Evolutionary conservation across 2,329 filamentous ascomycete species (phyloP), one percentile per base, ranked within the genome.

Genomic region (Chrysoporthe deuterocubensis): DNA sequence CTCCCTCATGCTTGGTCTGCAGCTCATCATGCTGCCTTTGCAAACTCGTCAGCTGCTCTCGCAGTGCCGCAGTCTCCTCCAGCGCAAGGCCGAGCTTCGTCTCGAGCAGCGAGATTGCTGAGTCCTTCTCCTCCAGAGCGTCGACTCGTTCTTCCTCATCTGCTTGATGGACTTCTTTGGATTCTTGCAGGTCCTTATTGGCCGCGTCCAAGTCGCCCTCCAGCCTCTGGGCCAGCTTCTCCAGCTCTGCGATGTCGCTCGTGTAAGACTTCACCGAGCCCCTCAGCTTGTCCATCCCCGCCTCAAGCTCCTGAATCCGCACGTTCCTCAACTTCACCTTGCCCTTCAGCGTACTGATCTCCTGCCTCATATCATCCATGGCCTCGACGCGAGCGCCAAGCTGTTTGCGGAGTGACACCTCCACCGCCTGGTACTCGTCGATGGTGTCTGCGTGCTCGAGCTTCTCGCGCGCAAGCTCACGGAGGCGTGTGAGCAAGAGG

Each of bases 381-480:
- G 81, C 84, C 0, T 81, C 79, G 0, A 87, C 83, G 0, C 86
- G 81, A 0, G 84, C 81, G 11, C 81, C 79, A 3, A 90, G 82
- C 72, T 90, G 87, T 70, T 86, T 82, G 1, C 87, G 82, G 14
- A 90, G 79, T 0, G 83, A 84, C 0, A 80, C 76, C 76, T 89
- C 87, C 6, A 85, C 81, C 32, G 81, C 81, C 73, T 87, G 86
- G 75, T 88, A 87, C 76, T 89, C 85, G 73, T 89, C 87, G 44
- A 90, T 84, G 40, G 79, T 76, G n/a, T 81, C 81, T 60, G 89
- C 87, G 52, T 78, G 80, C 60, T 85, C 83, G 40, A 79, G 81
- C 9, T 77, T 78, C 64, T 79, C 80, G 56, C 79, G 80, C 1
- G 83, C 78, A 43, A 89, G 80, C 16, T 80, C 78, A 2, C 85